Conservation (phyloP, 495 filamentous ascomycete genomes). For the Penicillium turbatum region DNA sequence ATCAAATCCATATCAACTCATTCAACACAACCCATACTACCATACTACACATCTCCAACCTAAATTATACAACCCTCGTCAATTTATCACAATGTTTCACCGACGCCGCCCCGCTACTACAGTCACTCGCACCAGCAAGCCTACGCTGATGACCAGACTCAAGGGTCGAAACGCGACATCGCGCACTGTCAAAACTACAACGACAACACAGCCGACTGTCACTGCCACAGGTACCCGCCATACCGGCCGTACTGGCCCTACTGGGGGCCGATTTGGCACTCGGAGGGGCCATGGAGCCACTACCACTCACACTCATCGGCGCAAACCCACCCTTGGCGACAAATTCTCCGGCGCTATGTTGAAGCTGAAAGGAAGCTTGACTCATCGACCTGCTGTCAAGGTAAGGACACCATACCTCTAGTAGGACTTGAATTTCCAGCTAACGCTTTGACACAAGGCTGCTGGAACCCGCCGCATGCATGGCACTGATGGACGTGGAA, state of each 20-base stretch:
- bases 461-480: conserved; percentile 68
- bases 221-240: neutral
- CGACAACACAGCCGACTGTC: conserved; percentile 16
- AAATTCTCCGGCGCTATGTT: conserved; percentile 66
- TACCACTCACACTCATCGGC: conserved; percentile 47
- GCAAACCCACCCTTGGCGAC: conserved; percentile 57
- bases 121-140: conserved; percentile 45
- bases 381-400: conserved; percentile 59
- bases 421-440: neutral
- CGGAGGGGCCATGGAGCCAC: conserved; percentile 6
- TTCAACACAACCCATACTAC: neutral
- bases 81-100: conserved; percentile 24
- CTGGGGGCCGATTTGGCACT: conserved; percentile 3
- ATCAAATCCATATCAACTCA: neutral
- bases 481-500: conserved; percentile 63
- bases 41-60: neutral
- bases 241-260: neutral
- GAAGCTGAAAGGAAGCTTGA: conserved; percentile 60
- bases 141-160: conserved; percentile 34
- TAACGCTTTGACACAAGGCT: conserved; percentile 43
- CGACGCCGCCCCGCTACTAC: conserved; percentile 24
- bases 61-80: neutral
- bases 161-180: conserved; percentile 24
- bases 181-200: conserved; percentile 29
- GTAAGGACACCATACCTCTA: conserved; percentile 24